phyloP scores from a whole-genome alignment of 1,284 basidiomycete genomes.

The Boletellus deceptivus region DNA sequence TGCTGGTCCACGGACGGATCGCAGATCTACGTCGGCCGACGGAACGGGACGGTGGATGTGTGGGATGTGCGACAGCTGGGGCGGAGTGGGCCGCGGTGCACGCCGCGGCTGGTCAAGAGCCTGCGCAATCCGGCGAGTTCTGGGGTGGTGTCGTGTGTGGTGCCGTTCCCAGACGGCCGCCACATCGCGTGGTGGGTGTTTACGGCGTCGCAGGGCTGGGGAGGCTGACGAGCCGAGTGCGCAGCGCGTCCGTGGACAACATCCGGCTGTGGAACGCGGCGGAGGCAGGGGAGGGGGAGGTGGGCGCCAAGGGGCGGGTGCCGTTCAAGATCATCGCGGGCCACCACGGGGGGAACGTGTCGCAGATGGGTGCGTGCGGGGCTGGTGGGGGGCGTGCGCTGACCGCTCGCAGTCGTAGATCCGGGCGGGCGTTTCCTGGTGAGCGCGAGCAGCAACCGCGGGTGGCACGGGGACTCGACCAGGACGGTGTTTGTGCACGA shows the following conservation, averaged over 20 bases:
- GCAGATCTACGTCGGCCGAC: slow-evolving; percentile 87
- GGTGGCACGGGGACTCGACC: slow-evolving; percentile 91
- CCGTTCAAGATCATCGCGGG: slow-evolving; percentile 97
- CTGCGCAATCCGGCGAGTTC: slow-evolving; percentile 86
- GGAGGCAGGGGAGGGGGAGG: slow-evolving; percentile 63
- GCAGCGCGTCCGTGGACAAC: slow-evolving; percentile 89
- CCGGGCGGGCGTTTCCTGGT: slow-evolving; percentile 82
- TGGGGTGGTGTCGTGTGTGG: slow-evolving; percentile 88
- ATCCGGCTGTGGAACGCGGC: slow-evolving; percentile 92
- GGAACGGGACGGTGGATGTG: slow-evolving; percentile 90
- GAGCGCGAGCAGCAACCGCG: slow-evolving; percentile 91
- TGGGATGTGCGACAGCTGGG: slow-evolving; percentile 87
- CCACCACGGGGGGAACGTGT: slow-evolving; percentile 92
- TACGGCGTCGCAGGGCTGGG: slow-evolving; percentile 7
- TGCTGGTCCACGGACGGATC: slow-evolving; percentile 90
- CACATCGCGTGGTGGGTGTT: slow-evolving; percentile 82
- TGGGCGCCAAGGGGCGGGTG: slow-evolving; percentile 60
- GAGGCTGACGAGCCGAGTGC: no score
- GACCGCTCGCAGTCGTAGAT: slow-evolving; percentile 70
- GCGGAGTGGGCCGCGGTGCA: slow-evolving; percentile 53
- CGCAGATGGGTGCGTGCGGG: slow-evolving; percentile 78
- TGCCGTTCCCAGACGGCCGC: slow-evolving; percentile 84
- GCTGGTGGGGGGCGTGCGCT: slow-evolving; percentile 3
- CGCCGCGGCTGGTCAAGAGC: slow-evolving; percentile 75
- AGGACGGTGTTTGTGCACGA: slow-evolving; percentile 89